A percentile compares a stretch with the other conserved stretches of the same genome.
Conservation (phyloP, 305 asterid genomes). For the Fraxinus sp. region DNA sequence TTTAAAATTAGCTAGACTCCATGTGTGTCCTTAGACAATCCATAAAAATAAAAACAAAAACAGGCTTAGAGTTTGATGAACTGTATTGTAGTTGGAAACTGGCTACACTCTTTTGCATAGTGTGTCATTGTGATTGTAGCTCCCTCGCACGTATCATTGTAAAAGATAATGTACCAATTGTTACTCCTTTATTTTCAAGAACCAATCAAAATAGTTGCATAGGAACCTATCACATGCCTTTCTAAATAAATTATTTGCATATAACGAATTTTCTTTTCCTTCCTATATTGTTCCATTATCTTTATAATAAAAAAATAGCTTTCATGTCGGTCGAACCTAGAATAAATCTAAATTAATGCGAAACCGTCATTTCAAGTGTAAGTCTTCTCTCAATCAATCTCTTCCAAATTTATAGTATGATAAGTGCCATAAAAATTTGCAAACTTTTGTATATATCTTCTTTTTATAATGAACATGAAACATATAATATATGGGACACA, state of each 20-base stretch:
- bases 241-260: not conserved
- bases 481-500: not conserved
- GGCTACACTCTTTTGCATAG: not conserved
- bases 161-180: not conserved
- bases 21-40: not conserved
- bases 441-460: not conserved
- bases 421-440: not conserved
- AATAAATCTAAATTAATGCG: not conserved
- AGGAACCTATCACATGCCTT: not conserved
- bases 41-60: not conserved
- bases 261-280: not conserved
- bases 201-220: not conserved
- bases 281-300: not conserved
- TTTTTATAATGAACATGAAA: not conserved
- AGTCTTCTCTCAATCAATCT: not conserved
- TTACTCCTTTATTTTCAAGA: not conserved
- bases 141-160: not conserved
- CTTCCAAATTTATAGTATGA: not conserved
- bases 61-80: not conserved
- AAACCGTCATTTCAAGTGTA: not conserved
- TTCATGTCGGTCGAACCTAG: not conserved
- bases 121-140: not conserved
- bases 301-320: not conserved
- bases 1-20: not conserved
- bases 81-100: not conserved